A percentile compares a stretch with the other conserved stretches of the same genome.
These are phyloP conservation scores for Pichia sp. DNA, from an alignment of 1,139 yeast genomes.

Conservation along the genomic window DNA sequence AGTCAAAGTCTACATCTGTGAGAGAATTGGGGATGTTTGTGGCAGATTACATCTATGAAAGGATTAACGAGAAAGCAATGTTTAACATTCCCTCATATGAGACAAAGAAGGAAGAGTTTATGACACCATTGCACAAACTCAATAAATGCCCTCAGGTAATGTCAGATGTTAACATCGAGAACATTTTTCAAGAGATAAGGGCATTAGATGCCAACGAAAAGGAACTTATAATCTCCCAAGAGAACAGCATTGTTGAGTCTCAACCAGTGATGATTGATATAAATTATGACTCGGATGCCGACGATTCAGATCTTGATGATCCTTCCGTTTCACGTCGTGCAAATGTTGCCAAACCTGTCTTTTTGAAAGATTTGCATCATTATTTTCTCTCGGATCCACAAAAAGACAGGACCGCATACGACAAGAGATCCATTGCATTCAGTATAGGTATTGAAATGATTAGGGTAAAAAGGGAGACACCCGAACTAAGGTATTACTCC, in stretches of 20 bases:
- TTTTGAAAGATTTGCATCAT: constrained; percentile 52
- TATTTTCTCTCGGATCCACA: constrained; percentile 40
- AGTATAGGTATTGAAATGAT: constrained; percentile 47
- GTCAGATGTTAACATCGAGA: too few species aligned
- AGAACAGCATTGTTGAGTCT: background rate
- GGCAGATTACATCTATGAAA: constrained; percentile 22
- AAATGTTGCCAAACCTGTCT: constrained; percentile 46
- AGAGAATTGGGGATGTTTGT: constrained; percentile 27
- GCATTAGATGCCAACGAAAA: too few species aligned
- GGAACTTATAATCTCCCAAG: too few species aligned
- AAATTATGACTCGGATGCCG: constrained; percentile 29
- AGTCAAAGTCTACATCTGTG: constrained; percentile 18
- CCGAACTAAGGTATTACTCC: constrained; percentile 47
- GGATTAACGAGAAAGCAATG: constrained; percentile 18
- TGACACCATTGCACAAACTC: constrained; percentile 6
- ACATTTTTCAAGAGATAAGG: too few species aligned
- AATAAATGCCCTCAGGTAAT: background rate
- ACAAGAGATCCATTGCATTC: constrained; percentile 47
- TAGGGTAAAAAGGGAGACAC: constrained; percentile 47
- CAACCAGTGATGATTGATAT: constrained; percentile 10
- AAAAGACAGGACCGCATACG: constrained; percentile 40
- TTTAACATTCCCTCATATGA: constrained; percentile 19
- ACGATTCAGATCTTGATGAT: constrained; percentile 50
- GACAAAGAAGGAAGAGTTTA: constrained; percentile 8
- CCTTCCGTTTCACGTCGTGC: constrained; percentile 28